Conservation (phyloP, 495 filamentous ascomycete genomes). For the Podospora didyma region DNA sequence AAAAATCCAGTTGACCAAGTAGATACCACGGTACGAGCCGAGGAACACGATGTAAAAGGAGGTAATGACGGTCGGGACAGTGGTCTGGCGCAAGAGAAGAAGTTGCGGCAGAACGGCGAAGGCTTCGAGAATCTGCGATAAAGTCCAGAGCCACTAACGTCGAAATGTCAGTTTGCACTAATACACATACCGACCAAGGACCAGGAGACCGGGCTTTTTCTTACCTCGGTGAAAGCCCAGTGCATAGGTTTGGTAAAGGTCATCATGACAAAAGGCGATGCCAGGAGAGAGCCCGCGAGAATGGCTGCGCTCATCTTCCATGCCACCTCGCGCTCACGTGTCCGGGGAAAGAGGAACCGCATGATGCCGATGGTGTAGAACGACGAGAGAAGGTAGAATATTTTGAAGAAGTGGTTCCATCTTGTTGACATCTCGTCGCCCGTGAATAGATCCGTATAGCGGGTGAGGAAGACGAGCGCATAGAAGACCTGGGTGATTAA, state of each 20-base stretch:
- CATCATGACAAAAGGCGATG: conserved; percentile 62
- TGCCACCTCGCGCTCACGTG: conserved; percentile 81
- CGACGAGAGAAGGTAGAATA: conserved; percentile 82
- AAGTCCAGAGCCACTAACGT: conserved; percentile 67
- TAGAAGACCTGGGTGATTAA: conserved; percentile 92
- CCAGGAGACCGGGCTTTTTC: conserved; percentile 5
- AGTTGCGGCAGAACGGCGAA: conserved; percentile 89
- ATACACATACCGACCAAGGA: neutral
- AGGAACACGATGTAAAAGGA: conserved; percentile 88
- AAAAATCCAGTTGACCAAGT: conserved; percentile 88
- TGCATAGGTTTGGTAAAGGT: conserved; percentile 42
- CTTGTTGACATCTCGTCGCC: conserved; percentile 17
- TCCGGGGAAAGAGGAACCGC: conserved; percentile 81
- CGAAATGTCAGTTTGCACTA: neutral
- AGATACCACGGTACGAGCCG: conserved; percentile 84
- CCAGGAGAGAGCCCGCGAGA: conserved; percentile 52
- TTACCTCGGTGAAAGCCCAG: conserved; percentile 57
- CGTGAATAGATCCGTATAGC: conserved; percentile 81
- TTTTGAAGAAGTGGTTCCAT: conserved; percentile 75
- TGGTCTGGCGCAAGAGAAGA: conserved; percentile 86
- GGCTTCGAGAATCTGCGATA: conserved; percentile 87
- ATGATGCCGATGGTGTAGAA: conserved; percentile 85
- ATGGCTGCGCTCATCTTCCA: conserved; percentile 78
- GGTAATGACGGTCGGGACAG: conserved; percentile 92
- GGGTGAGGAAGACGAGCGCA: conserved; percentile 74